Base-by-base conservation (phyloP, 1,139 yeast genomes). In the Taphrina flavorubra region DNA sequence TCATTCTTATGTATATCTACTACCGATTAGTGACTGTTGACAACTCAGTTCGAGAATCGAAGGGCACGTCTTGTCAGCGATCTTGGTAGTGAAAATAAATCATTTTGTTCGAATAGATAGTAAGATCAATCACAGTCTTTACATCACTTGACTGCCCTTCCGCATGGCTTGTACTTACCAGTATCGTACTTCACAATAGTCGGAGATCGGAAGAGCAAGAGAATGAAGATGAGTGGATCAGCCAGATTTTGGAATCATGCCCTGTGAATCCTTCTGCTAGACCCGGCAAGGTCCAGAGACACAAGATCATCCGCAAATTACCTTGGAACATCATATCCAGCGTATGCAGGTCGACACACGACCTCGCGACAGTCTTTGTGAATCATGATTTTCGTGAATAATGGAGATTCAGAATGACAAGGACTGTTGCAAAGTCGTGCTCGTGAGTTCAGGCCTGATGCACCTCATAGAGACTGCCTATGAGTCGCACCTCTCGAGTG, bases 61-160 rank as follows among this genome's bases (percentile, higher is more conserved):
- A 44, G 47, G n/a, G 47, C 47, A 10, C 13, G 53, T 49, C 53
- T 49, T 25, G 20, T 63, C 67, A 63, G 67, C 67, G 67, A 63
- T 63, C 67, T 63, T 63, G 67, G 67, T 63, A 57, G 59, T 63
- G 59, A 63, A 42, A 44, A 55, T 25, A 39, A 31, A 63, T 63
- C 67, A 63, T 53, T 53, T 55, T 14, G 67, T 55, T 63, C 67
- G 67, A 63, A 53, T 60, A 53, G 67, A 53, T 56, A 55, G 67
- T 47, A 37, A 59, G 67, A 63, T 63, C 67, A 63, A 63, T 63
- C 59, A 56, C 59, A 55, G 67, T 53, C 44, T 16, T 63, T 39
- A 56, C 59, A 53, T 57, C 58, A 56, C 59, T 37, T 13, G 44
- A 37, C 65, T n/a, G 47, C 56, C 20, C 39, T 51, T 16, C 39